Conservation (phyloP, 2,329 filamentous ascomycete genomes). For the Talaromyces islandicus region DNA sequence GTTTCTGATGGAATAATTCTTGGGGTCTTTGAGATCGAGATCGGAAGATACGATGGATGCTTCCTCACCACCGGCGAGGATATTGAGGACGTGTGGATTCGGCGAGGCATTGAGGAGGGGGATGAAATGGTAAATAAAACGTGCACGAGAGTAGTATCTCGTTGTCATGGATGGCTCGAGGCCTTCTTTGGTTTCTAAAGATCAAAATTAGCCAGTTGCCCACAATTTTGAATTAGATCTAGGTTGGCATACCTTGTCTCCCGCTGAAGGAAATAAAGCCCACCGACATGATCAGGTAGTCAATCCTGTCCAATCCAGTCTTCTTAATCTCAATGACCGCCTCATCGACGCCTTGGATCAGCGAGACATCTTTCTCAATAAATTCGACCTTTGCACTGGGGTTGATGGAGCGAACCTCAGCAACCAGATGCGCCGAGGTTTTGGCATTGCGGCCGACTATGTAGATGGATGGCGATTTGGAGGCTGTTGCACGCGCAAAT, state of each 20-base stretch:
- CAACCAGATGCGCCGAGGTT: not conserved
- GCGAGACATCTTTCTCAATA: not conserved
- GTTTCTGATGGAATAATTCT: not conserved
- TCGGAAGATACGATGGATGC: not conserved
- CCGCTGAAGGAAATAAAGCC: conserved; percentile 2
- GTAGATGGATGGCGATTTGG: not conserved
- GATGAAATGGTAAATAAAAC: not conserved
- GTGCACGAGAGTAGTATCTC: conserved; percentile 2
- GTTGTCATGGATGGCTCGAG: not conserved
- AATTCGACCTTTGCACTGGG: not conserved
- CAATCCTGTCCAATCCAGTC: not conserved
- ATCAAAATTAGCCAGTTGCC: not conserved
- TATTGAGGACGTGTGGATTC: not conserved
- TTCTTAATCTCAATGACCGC: not conserved
- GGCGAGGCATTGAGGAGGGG: not conserved
- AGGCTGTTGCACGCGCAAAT: not conserved
- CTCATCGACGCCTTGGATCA: not conserved
- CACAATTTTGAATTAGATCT: not conserved
- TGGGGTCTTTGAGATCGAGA: not conserved
- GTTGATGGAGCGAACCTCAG: not conserved
- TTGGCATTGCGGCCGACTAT: not conserved
- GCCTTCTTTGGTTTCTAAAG: not conserved
- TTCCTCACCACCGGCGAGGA: conserved; percentile 3
- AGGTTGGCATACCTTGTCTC: not conserved
- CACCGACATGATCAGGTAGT: conserved; percentile 1